phyloP scores from a whole-genome alignment of 2,329 filamentous ascomycete species.

The Colletotrichum karsti region DNA sequence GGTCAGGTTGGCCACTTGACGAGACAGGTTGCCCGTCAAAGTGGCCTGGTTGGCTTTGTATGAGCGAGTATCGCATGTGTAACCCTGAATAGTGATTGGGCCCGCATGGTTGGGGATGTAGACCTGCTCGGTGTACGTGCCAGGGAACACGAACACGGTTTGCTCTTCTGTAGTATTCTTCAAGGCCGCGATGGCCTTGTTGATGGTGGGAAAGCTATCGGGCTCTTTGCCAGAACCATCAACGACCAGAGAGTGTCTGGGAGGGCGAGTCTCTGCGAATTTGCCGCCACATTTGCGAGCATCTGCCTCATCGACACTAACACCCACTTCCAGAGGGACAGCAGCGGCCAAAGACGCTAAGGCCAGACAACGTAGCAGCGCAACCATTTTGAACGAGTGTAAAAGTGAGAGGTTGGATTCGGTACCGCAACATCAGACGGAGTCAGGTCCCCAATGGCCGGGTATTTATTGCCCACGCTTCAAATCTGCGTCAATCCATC shows the following conservation, averaged over 20 bases:
- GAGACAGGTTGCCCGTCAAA: conserved; percentile 36
- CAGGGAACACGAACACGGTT: conserved; percentile 65
- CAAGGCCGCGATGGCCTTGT: conserved; percentile 28
- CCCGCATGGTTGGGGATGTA: conserved; percentile 11
- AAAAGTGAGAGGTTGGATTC: neutral
- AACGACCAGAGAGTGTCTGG: neutral
- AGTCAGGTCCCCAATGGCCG: neutral
- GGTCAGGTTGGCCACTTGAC: conserved; percentile 47
- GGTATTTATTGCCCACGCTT: conserved; percentile 7
- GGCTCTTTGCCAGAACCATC: conserved; percentile 11
- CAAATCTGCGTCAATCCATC: neutral
- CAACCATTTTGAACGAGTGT: conserved; percentile 15
- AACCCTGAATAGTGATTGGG: conserved; percentile 61
- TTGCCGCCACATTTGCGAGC: conserved; percentile 2
- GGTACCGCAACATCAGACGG: neutral
- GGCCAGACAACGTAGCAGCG: neutral
- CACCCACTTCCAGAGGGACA: neutral
- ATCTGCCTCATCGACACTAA: neutral
- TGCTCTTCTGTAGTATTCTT: conserved; percentile 34
- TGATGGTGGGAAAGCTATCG: conserved; percentile 15
- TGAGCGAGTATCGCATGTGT: conserved; percentile 53
- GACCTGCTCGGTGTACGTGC: conserved; percentile 53
- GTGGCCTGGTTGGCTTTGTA: conserved; percentile 61
- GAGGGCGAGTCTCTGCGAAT: conserved; percentile 5
- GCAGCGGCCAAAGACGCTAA: neutral